A percentile compares a stretch with the other conserved stretches of the same genome.
Evolutionary conservation across 257 asterid genomes (phyloP).

Genomic region (Catharanthus roseus): DNA sequence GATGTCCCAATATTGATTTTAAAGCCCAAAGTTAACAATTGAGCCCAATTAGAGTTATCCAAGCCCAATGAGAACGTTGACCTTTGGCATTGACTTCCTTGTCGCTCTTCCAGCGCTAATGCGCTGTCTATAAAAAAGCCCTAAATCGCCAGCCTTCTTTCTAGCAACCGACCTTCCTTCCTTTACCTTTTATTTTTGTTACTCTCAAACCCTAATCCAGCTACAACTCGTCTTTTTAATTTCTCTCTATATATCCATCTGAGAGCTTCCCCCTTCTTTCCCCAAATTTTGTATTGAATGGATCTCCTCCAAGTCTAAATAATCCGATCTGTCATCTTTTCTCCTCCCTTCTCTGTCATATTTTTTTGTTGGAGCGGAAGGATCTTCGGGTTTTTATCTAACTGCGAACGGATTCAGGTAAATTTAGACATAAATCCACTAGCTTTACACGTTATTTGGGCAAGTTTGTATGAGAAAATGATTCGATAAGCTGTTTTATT

Average conservation of each 20-base stretch:
- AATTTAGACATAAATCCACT: background rate
- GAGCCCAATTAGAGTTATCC: background rate
- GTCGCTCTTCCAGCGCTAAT: background rate
- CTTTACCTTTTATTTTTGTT: background rate
- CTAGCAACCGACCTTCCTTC: background rate
- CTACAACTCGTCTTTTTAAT: background rate
- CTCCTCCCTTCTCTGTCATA: background rate
- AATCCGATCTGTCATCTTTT: background rate
- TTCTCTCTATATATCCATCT: background rate
- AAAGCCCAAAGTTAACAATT: background rate
- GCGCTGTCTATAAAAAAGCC: constrained; percentile 8
- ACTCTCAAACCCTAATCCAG: constrained; percentile 13
- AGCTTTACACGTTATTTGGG: no score
- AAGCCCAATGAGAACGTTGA: background rate
- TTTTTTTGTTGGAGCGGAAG: background rate
- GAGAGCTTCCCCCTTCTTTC: background rate
- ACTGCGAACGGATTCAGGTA: constrained; percentile 9
- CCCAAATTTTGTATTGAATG: background rate
- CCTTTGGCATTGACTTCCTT: background rate
- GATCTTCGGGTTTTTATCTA: background rate
- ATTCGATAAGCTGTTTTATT: background rate
- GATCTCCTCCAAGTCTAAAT: constrained; percentile 5
- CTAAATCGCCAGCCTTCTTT: background rate
- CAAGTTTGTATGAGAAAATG: background rate
- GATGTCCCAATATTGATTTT: no score